Evolutionary conservation across 1,139 yeast species (phyloP).

Genomic region (Suhomyces bolitotheri): DNA sequence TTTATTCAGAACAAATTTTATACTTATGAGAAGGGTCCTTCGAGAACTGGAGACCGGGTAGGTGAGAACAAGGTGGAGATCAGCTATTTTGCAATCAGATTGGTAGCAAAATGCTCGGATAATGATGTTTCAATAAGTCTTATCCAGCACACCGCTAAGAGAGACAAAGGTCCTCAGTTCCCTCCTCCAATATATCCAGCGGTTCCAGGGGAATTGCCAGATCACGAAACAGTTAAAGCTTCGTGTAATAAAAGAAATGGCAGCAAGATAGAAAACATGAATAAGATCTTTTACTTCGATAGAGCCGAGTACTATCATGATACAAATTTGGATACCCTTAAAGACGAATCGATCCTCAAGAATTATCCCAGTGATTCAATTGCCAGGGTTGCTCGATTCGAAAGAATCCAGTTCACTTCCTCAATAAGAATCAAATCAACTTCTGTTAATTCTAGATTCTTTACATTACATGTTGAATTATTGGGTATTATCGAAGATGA

Average conservation of each 20-base stretch:
- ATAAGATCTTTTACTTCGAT: slow-evolving; percentile 53
- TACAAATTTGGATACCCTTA: slow-evolving; percentile 29
- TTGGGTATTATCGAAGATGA: slow-evolving; percentile 50
- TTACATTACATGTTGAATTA: slow-evolving; percentile 55
- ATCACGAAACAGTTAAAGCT: slow-evolving; percentile 56
- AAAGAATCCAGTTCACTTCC: slow-evolving; percentile 66
- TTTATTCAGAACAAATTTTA: slow-evolving; percentile 41
- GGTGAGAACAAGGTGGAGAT: slow-evolving; percentile 35
- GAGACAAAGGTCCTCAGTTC: slow-evolving; percentile 71
- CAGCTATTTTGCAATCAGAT: slow-evolving; percentile 57
- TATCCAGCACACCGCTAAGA: slow-evolving; percentile 68
- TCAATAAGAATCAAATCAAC: slow-evolving; percentile 58
- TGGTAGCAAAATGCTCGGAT: slow-evolving; percentile 57
- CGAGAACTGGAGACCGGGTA: slow-evolving; percentile 16
- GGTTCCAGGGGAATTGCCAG: slow-evolving; percentile 59
- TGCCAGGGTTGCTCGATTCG: slow-evolving; percentile 64
- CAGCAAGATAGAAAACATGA: slow-evolving; percentile 52
- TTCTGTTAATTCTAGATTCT: slow-evolving; percentile 46
- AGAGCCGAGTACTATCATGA: slow-evolving; percentile 37
- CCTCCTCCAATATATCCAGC: slow-evolving; percentile 60
- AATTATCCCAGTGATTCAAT: slow-evolving; percentile 53
- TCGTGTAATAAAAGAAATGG: slow-evolving; percentile 61
- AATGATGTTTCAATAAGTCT: slow-evolving; percentile 50
- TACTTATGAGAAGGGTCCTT: slow-evolving; percentile 31
- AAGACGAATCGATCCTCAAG: slow-evolving; percentile 36